Percentiles rank a stretch among this genome's conserved stretches.
Conservation (phyloP, 768 basidiomycete species). For the Serendipita indica region DNA sequence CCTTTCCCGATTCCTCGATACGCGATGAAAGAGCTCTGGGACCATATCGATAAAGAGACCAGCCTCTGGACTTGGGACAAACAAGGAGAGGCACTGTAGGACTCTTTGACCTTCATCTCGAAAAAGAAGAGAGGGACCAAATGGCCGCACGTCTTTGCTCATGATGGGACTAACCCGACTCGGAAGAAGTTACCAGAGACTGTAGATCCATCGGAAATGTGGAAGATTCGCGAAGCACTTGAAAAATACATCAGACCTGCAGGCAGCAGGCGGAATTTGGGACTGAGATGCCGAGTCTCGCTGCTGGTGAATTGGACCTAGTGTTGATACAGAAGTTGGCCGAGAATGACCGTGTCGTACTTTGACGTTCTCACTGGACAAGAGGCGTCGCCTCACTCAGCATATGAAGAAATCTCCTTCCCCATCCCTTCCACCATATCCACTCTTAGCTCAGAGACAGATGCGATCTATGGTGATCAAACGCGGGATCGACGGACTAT, state of each 20-base stretch:
- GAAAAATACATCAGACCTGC: conserved; percentile 60
- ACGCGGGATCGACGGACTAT: conserved; percentile 55
- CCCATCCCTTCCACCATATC: conserved; percentile 45
- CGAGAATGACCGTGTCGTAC: conserved; percentile 52
- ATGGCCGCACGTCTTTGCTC: conserved; percentile 77
- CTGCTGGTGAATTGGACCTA: conserved; percentile 82
- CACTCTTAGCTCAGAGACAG: neutral
- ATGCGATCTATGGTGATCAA: conserved; percentile 44
- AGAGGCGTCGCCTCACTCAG: neutral
- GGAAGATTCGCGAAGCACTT: conserved; percentile 60
- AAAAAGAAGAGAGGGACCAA: conserved; percentile 68
- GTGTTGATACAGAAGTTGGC: conserved; percentile 66
- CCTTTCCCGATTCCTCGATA: conserved; percentile 37
- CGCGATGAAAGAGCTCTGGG: conserved; percentile 60
- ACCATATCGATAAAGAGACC: conserved; percentile 53
- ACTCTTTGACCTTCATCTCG: conserved; percentile 66
- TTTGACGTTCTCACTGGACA: conserved; percentile 30
- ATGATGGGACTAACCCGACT: conserved; percentile 24
- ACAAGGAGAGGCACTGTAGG: conserved; percentile 42
- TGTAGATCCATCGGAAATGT: conserved; percentile 70
- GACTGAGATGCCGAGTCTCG: conserved; percentile 55
- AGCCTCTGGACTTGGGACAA: conserved; percentile 91
- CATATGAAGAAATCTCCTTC: conserved; percentile 33
- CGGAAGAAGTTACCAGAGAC: conserved; percentile 65
- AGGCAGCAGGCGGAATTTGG: conserved; percentile 51